Conservation (phyloP, 192 early-diverging fungal genomes). For the Coemansia sp. region DNA sequence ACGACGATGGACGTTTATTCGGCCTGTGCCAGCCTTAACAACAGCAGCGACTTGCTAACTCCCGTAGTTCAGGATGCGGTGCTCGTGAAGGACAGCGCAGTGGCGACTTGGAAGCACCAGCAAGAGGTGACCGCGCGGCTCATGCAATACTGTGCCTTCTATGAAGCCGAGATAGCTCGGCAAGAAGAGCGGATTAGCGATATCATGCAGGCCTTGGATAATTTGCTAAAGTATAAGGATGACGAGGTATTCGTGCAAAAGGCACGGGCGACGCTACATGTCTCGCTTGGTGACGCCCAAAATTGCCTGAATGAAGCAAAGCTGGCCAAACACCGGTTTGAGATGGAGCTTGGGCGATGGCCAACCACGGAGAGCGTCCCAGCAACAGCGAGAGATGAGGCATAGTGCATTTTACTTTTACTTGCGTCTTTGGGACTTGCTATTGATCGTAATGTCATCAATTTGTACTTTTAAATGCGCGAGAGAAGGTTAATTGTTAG, state of each 20-base stretch:
- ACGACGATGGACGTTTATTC: constrained; percentile 3
- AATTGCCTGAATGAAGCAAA: constrained; percentile 24
- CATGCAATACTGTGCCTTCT: constrained; percentile 32
- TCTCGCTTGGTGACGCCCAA: constrained; percentile 31
- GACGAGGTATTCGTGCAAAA: constrained; percentile 1
- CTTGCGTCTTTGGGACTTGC: background rate
- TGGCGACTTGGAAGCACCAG: constrained; percentile 8
- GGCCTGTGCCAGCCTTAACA: background rate
- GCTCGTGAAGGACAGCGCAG: background rate
- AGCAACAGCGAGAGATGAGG: background rate
- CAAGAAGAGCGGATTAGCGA: constrained; percentile 37
- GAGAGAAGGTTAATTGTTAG: background rate
- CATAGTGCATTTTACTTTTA: background rate
- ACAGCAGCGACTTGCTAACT: constrained; percentile 4
- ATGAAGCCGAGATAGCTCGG: constrained; percentile 23
- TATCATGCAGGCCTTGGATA: constrained; percentile 22
- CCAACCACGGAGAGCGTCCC: background rate
- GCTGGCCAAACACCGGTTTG: constrained; percentile 32
- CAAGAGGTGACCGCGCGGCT: constrained; percentile 29
- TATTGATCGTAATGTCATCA: background rate
- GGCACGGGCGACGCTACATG: constrained; percentile 12
- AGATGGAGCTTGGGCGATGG: constrained; percentile 36
- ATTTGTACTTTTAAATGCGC: constrained; percentile 2
- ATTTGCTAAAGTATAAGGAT: background rate
- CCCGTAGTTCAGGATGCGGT: constrained; percentile 1